Conservation (phyloP, 495 filamentous ascomycete genomes). For the Platismatia glauca region DNA sequence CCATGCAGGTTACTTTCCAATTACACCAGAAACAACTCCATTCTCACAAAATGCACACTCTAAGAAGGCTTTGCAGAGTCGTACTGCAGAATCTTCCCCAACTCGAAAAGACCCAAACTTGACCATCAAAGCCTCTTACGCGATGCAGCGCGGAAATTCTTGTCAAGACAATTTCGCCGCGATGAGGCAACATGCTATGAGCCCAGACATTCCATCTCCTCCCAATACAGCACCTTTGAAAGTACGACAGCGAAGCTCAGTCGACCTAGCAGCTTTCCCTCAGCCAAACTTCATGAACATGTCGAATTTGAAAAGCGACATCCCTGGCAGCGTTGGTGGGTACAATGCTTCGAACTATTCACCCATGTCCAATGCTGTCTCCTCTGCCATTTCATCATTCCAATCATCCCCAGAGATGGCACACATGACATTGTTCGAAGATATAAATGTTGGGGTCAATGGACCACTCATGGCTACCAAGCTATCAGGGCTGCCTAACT, state of each 20-base stretch:
- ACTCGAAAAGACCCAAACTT: constrained; percentile 22
- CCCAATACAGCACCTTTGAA: constrained; percentile 34
- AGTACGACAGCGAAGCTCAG: constrained; percentile 23
- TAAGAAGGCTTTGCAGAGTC: constrained; percentile 15
- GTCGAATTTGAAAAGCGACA: constrained; percentile 42
- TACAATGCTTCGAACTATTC: constrained; percentile 37
- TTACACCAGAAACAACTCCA: constrained; percentile 43
- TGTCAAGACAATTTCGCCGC: constrained; percentile 33
- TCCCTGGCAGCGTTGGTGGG: constrained; percentile 40
- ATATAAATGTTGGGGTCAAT: constrained; percentile 5
- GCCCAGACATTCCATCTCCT: constrained; percentile 42
- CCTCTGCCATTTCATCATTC: constrained; percentile 40
- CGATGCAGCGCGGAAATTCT: constrained; percentile 43
- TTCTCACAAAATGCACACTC: constrained; percentile 35
- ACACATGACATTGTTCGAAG: constrained; percentile 35
- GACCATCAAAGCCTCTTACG: constrained; percentile 31
- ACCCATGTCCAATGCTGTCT: constrained; percentile 32
- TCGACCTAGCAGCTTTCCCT: constrained; percentile 42
- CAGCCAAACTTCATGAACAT: constrained; percentile 48
- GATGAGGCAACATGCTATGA: constrained; percentile 25
- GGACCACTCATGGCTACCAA: constrained; percentile 8
- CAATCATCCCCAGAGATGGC: constrained; percentile 39
- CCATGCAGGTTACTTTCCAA: constrained; percentile 34
- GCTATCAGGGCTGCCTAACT: constrained; percentile 10
- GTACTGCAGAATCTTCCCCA: constrained; percentile 22